These are phyloP conservation scores for Tephrocybe sp. DNA, from an alignment of 768 basidiomycete species.

Conservation along the genomic window DNA sequence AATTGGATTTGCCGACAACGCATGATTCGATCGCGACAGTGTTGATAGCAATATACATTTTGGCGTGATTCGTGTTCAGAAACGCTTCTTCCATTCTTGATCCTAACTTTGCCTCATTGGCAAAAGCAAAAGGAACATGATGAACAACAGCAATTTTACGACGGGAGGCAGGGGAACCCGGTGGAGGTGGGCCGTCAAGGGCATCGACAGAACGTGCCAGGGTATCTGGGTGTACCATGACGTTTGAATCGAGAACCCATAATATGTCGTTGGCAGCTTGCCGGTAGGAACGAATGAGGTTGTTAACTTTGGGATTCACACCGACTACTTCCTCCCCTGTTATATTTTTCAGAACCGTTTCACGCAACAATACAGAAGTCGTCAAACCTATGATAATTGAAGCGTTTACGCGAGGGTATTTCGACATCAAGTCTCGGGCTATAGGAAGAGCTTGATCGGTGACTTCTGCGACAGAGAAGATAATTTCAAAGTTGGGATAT, in stretches of 20 bases:
- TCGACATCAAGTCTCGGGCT: slow-evolving; percentile 70
- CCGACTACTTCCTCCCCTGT: slow-evolving; percentile 82
- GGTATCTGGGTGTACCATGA: slow-evolving; percentile 73
- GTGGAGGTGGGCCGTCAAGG: slow-evolving; percentile 45
- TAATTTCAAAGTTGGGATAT: slow-evolving; percentile 88
- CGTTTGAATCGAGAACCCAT: slow-evolving; percentile 97
- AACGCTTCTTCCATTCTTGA: slow-evolving; percentile 90
- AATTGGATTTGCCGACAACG: slow-evolving; percentile 93
- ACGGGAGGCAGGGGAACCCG: slow-evolving; percentile 21
- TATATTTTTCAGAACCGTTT: background rate
- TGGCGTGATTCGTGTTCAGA: slow-evolving; percentile 95
- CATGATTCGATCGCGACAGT: slow-evolving; percentile 87
- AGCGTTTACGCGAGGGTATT: slow-evolving; percentile 75
- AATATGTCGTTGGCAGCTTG: slow-evolving; percentile 84
- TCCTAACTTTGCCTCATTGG: slow-evolving; percentile 69
- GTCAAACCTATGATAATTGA: slow-evolving; percentile 72
- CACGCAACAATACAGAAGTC: background rate
- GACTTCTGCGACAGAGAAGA: slow-evolving; percentile 88
- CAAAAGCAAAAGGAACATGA: slow-evolving; percentile 88
- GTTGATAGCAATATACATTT: slow-evolving; percentile 97
- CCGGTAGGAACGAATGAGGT: slow-evolving; percentile 82
- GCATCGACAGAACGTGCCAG: slow-evolving; percentile 83
- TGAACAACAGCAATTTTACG: slow-evolving; percentile 83
- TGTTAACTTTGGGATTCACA: slow-evolving; percentile 97
- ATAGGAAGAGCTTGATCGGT: slow-evolving; percentile 85